A percentile compares a stretch with the other conserved stretches of the same genome.
Conservation (phyloP, 2,329 filamentous ascomycete species). For the Chaetomiaceae sp. region DNA sequence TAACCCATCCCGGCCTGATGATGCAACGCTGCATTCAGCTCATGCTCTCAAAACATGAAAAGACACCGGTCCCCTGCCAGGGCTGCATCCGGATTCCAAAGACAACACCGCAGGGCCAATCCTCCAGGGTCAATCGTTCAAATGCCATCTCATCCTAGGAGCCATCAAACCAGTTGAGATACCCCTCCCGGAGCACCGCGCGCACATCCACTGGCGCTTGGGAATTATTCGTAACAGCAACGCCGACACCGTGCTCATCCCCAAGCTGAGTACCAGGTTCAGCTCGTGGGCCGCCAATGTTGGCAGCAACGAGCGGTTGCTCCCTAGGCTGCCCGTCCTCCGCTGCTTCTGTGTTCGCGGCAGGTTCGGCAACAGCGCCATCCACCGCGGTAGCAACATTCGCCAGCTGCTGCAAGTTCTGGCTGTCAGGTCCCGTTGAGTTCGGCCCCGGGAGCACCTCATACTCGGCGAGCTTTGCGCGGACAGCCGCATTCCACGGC, state of each 20-base stretch:
- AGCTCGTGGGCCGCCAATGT: neutral
- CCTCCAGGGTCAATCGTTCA: neutral
- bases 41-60: too few species aligned
- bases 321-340: neutral
- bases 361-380: neutral
- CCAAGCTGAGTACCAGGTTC: neutral
- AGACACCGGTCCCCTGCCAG: too few species aligned
- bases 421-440: slow-evolving; percentile 39
- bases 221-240: neutral
- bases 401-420: slow-evolving; percentile 48
- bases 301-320: neutral
- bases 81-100: neutral
- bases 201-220: slow-evolving; percentile 8
- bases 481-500: slow-evolving; percentile 55
- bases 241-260: neutral
- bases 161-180: slow-evolving; percentile 19
- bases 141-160: neutral
- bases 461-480: slow-evolving; percentile 48
- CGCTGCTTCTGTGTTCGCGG: too few species aligned
- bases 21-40: too few species aligned
- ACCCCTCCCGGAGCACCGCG: slow-evolving; percentile 13
- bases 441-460: too few species aligned
- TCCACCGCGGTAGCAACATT: slow-evolving; percentile 44
- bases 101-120: too few species aligned
- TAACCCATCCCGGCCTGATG: too few species aligned